Base-by-base conservation (phyloP, 2,329 filamentous ascomycete species). In the Trichoderma simmonsii region DNA sequence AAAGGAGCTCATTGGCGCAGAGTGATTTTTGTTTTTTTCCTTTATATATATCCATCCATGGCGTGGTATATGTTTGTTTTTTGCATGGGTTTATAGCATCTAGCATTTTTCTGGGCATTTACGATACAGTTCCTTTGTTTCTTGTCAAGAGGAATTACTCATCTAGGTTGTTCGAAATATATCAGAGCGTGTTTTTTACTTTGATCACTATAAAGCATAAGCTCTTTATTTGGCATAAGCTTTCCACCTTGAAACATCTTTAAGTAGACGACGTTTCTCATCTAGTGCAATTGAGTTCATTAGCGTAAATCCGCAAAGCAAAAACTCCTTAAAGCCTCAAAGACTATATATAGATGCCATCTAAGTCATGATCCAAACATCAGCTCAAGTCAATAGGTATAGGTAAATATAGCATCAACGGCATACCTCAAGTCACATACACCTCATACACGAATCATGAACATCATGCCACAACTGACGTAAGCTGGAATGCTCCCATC, bases 1-100 rank as follows among this genome's bases (percentile, higher is more conserved):
- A 3, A 94, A 92, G 83, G 88, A 90, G 74, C 83, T 91, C 75
- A 88, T 95, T 78, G 89, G 89, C 57, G 86, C 86, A 12, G 28
- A 2, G 26, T 57, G 2, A 4, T 57, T 32, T n/a, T 6, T n/a
- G 12, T 32, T 32, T 30, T 12, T 32, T n/a, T 32, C 2, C 11
- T 34, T 14, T 9, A 14, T 54, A 24, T 54, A 24, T 24, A 54
- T 54, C n/a, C 21, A 24, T 54, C n/a, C 21, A 54, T 24, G 48
- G 48, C 48, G 48, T 54, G 48, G 48, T 54, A 54, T 54, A 54
- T 54, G 48, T 54, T 51, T 24, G 4, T 24, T 1, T 48, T 51
- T 21, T 51, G 0, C 2, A 54, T 24, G 3, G 21, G 48, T 0
- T 54, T 12, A 54, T 54, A 3, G 48, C 48, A 54, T 54, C 21